A percentile compares a stretch with the other conserved stretches of the same genome.
Evolutionary conservation across 2,329 filamentous ascomycete genomes (phyloP).

Genomic region (Ophiocordyceps robertsii): DNA sequence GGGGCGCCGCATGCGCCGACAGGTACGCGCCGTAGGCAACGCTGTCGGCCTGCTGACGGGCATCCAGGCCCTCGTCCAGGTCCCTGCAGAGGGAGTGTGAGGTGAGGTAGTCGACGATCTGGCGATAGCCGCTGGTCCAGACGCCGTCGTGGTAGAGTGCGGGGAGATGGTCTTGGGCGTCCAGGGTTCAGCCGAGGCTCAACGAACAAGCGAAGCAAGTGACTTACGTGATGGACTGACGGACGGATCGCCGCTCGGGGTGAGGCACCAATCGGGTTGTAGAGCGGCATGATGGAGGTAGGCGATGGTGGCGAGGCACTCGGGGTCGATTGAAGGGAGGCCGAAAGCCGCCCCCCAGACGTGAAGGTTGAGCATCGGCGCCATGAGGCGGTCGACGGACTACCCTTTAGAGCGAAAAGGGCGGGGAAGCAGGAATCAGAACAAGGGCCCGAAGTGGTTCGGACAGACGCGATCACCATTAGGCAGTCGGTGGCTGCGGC

Average conservation of each 20-base stretch:
- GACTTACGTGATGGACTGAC: constrained; percentile 56
- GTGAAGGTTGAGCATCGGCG: constrained; percentile 50
- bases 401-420: too few species aligned
- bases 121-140: constrained; percentile 46
- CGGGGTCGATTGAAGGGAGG: constrained; percentile 79
- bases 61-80: constrained; percentile 25
- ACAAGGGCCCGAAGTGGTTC: too few species aligned
- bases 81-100: constrained; percentile 18
- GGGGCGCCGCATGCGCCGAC: constrained; percentile 56
- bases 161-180: constrained; percentile 35
- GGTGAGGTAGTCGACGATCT: constrained; percentile 45
- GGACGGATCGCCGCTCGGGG: constrained; percentile 61
- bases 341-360: constrained; percentile 84
- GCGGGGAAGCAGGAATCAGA: too few species aligned
- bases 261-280: constrained; percentile 49
- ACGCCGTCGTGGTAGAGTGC: constrained; percentile 35
- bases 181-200: background rate
- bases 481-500: too few species aligned
- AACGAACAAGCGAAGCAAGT: too few species aligned
- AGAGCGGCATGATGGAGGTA: constrained; percentile 54
- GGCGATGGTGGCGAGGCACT: constrained; percentile 74
- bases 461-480: too few species aligned
- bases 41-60: constrained; percentile 29
- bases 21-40: constrained; percentile 55
- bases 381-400: background rate